A percentile compares a stretch with the other conserved stretches of the same genome.
phyloP scores from a whole-genome alignment of 495 filamentous ascomycete genomes.

The Astrocystis sublimbata region DNA sequence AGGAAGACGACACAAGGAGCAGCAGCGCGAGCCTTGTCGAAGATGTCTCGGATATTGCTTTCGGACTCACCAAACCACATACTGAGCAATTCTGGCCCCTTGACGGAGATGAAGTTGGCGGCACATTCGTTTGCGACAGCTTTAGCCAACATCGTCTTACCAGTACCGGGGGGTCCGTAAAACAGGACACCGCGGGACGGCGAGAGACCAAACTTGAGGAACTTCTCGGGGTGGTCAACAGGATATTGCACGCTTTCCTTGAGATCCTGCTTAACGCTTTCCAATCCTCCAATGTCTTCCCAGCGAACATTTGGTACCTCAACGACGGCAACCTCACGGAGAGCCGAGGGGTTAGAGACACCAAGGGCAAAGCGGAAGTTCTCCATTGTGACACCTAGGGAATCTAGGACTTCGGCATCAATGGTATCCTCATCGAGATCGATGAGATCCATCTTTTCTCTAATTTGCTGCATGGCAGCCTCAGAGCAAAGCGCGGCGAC shows the following conservation, averaged over 20 bases:
- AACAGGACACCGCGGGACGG: slow-evolving; percentile 98
- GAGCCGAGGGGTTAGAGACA: slow-evolving; percentile 96
- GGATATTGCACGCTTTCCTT: slow-evolving; percentile 99
- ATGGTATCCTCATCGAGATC: slow-evolving; percentile 99
- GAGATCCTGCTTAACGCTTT: slow-evolving; percentile 98
- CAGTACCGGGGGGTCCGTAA: slow-evolving; percentile 97
- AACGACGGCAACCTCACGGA: slow-evolving; percentile 97
- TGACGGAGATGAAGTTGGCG: slow-evolving; percentile 99
- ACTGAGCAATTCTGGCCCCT: slow-evolving; percentile 94
- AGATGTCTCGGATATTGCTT: slow-evolving; percentile 99
- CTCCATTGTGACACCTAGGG: slow-evolving; percentile 97
- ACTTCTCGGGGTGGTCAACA: slow-evolving; percentile 98
- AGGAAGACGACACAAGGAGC: slow-evolving; percentile 99
- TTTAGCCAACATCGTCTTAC: slow-evolving; percentile 99
- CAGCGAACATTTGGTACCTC: slow-evolving; percentile 98
- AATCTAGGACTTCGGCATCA: slow-evolving; percentile 96
- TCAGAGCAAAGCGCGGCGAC: slow-evolving; percentile 98
- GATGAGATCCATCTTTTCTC: slow-evolving; percentile 99
- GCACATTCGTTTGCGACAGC: slow-evolving; percentile 98
- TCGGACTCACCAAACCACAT: slow-evolving; percentile 99
- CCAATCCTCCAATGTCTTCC: slow-evolving; percentile 99
- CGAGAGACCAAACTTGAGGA: slow-evolving; percentile 99
- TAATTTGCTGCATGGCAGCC: slow-evolving; percentile 99
- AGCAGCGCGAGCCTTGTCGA: slow-evolving; percentile 98
- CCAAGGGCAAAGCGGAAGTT: slow-evolving; percentile 99